phyloP scores from a whole-genome alignment of 164 flowering plant genomes.

The Kingdonia uniflora region DNA sequence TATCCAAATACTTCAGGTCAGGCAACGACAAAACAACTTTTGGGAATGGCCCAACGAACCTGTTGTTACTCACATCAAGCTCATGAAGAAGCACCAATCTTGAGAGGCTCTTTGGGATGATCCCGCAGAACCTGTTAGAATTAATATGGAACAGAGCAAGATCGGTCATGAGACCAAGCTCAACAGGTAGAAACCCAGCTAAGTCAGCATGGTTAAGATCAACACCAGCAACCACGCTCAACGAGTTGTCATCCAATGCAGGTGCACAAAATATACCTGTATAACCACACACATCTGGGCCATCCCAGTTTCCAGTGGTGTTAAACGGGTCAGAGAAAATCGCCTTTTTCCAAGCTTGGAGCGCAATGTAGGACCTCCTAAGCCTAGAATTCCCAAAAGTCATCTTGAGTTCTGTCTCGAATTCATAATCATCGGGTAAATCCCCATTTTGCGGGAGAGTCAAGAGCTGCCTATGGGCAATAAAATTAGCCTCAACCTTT shows the following conservation, averaged over 20 bases:
- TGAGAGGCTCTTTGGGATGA: constrained; percentile 46
- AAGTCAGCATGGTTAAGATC: constrained; percentile 69
- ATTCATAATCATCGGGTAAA: constrained; percentile 20
- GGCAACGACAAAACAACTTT: constrained; percentile 39
- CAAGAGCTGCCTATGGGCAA: constrained; percentile 4
- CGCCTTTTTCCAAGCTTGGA: constrained; percentile 66
- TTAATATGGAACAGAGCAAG: constrained; percentile 62
- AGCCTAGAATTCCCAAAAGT: constrained; percentile 23
- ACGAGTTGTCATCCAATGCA: constrained; percentile 39
- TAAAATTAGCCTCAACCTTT: background rate
- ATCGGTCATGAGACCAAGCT: constrained; percentile 63
- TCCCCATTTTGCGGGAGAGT: background rate
- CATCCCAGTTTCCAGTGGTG: constrained; percentile 58
- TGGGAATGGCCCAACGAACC: constrained; percentile 47
- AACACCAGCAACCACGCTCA: constrained; percentile 59
- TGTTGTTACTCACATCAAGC: constrained; percentile 43
- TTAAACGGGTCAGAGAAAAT: constrained; percentile 62
- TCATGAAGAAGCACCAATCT: constrained; percentile 36
- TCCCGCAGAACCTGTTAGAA: constrained; percentile 69
- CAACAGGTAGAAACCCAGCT: constrained; percentile 64
- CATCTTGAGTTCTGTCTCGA: constrained; percentile 10
- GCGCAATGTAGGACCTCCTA: constrained; percentile 42
- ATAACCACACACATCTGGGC: constrained; percentile 57
- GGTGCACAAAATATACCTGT: constrained; percentile 56
- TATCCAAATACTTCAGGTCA: constrained; percentile 41